These are phyloP conservation scores for Sugiyamaella floridensis DNA, from an alignment of 805 yeast species.

Conservation along the genomic window DNA sequence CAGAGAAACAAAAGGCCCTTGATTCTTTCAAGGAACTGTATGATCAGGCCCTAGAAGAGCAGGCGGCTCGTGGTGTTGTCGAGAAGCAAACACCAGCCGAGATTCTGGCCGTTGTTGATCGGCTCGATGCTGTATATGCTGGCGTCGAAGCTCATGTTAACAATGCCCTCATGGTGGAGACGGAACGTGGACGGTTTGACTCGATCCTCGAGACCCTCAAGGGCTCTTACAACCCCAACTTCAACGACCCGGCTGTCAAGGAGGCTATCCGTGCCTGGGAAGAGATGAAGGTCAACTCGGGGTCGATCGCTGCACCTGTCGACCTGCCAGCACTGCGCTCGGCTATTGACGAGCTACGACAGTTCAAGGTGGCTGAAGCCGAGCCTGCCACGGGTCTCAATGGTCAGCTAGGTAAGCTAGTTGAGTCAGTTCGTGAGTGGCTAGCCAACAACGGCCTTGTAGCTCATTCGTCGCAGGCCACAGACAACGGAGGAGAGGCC, in stretches of 20 bases:
- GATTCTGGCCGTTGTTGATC: slow-evolving; percentile 10
- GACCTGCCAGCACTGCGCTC: neutral
- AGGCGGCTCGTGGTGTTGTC: slow-evolving; percentile 9
- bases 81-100: slow-evolving; percentile 11
- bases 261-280: slow-evolving; percentile 47
- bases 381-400: slow-evolving; percentile 1
- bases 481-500: slow-evolving; percentile 9
- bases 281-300: slow-evolving; percentile 25
- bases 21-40: slow-evolving; percentile 27
- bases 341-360: neutral
- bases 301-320: neutral
- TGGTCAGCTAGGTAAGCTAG: neutral
- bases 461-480: slow-evolving; percentile 5
- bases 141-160: neutral
- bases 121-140: neutral
- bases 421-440: slow-evolving; percentile 7
- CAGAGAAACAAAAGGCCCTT: slow-evolving; percentile 13
- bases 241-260: slow-evolving; percentile 84
- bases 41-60: slow-evolving; percentile 23
- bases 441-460: slow-evolving; percentile 15
- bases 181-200: slow-evolving; percentile 8
- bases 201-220: slow-evolving; percentile 43
- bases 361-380: neutral
- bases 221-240: slow-evolving; percentile 66
- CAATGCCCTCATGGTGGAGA: neutral